Base-by-base conservation (phyloP, 176 grass and related monocot genomes). In the Oryza longistaminata region DNA sequence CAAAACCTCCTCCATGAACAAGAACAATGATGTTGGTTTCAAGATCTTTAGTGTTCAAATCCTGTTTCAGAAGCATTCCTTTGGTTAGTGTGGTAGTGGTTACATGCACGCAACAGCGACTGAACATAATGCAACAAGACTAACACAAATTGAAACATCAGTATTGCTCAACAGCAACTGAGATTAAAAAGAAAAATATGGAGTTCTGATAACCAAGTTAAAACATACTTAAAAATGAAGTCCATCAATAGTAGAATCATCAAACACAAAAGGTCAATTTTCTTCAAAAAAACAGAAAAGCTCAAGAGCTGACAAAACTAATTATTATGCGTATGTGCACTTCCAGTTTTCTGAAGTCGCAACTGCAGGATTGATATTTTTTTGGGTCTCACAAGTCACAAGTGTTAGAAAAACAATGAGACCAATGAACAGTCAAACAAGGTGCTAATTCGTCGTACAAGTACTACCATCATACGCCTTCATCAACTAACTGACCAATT, bases 1-100 rank as follows among this genome's bases (percentile, higher is more conserved):
- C 96, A 88, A 99, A 99, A 42, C 96, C 96, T 44, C 93, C 93
- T 82, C 96, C 93, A 73, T 99, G 93, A 65, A 99, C 93, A 81
- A 99, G 90, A 93, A 96, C 91, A 82, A 99, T 89, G 78, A 80
- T 70, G 31, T 90, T 92, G 42, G 91, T 94, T 83, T 99, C 96
- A 70, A 99, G 82, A 77, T 92, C 88, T 46, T 94, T 89, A 24
- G 85, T 78, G 11, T 90, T 92, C 68, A 96, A 78, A 66, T 94
- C 96, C 93, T 99, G 88, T 60, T 86, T 74, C 16, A 71, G 48
- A 80, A 68, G 77, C 39, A 77, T 72, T 83, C 3, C 61, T 73
- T 35, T 44, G 40, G 27, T 66, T 12, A 80, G 44, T 29, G n/a
- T 68, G 52, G 73, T 33, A 45, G 6, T 39, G 12, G 37, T 7